Base-by-base conservation (phyloP, 1,284 basidiomycete genomes). In the Takashimella koratensis region DNA sequence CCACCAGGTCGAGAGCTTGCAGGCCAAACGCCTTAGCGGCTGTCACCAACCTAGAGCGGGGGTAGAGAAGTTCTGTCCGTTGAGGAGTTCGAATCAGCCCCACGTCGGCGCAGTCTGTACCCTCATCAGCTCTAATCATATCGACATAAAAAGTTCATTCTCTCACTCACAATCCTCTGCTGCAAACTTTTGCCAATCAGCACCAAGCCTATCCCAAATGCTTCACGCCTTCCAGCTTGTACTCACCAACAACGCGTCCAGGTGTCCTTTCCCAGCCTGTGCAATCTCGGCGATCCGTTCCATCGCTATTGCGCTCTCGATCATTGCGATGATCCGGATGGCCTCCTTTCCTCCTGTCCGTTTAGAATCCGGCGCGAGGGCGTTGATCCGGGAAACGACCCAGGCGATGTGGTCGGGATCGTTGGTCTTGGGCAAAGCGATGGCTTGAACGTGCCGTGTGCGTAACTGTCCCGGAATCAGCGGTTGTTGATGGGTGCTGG, bases 1-100 rank as follows among this genome's bases (percentile, higher is more conserved):
- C 12, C 53, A 86, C 91, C 86, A 95, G 88, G 71, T 95, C 92
- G 67, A 98, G 90, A 2, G 92, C 88, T 40, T 86, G 83, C 2
- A 96, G 78, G 0, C 83, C 83, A 66, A 86, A 90, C 3, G 91
- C 90, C 68, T 88, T 92, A 11, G 94, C 91, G 0, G 86, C 83
- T 22, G 88, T 83, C 8, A 87, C 89, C 52, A 96, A 83, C 54
- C 86, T 82, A 0, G 90, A 90, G n/a, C 94, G 84, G 3, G 91
- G 87, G 64, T 85, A 91, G 5, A 94, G 81, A 20, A 98, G 77
- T 66, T 95, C 91, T 47, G 79, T 78, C 20, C 88, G 82, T 8
- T 84, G 82, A 1, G 79, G 68, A 1, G 91, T 88, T n/a, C 94
- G 85, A 27, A 86, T 80, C 55, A 97, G 86, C 2, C 84, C 85